Base-by-base conservation (phyloP, 2,329 filamentous ascomycete genomes). In the Arachnomyces sp. region DNA sequence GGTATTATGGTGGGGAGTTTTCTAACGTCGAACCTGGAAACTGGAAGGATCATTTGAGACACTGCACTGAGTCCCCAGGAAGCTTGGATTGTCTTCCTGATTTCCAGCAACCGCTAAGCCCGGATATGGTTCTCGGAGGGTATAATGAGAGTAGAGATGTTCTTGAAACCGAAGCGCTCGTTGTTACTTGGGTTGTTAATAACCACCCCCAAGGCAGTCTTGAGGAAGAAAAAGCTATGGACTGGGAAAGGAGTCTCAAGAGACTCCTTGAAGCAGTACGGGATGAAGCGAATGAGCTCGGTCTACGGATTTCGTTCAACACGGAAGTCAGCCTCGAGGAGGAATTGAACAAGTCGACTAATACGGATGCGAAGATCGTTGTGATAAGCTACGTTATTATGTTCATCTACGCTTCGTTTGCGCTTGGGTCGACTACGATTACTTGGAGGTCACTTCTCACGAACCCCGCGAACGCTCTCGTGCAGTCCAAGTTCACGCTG, bases 311-410 rank as follows among this genome's bases (percentile, higher is more conserved):
- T 28, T 96, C 89, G 6, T 98, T 96, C 72, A 94, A 81, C 36
- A 94, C 92, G 0, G 92, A 98, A 65, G 85, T 90, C 62, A 95
- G 89, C 61, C 69, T 98, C 45, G 90, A 96, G 59, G 77, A 95
- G 58, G 92, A 98, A 58, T 73, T 98, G 43, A 98, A 95, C 70
- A 94, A 96, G 66, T 94, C 88, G 29, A 95, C 88, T 36, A 98
- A 98, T 62, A 96, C 92, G 0, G 92, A 98, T 61, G 93, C 90
- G 33, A 95, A 90, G 61, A 98, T 98, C 54, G 80, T 98, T 16
- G 79, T 90, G 39, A 82, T 98, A 64, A 96, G 90, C 71, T 98
- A 98, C 65, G 74, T 96, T 48, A 86, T 95, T 68, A 98, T 98
- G 92, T 98, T 98, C 64, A 67, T 98, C 46, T 98, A 98, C 57